phyloP scores from a whole-genome alignment of 2,329 filamentous ascomycete species.

The Epichloe aotearoae region DNA sequence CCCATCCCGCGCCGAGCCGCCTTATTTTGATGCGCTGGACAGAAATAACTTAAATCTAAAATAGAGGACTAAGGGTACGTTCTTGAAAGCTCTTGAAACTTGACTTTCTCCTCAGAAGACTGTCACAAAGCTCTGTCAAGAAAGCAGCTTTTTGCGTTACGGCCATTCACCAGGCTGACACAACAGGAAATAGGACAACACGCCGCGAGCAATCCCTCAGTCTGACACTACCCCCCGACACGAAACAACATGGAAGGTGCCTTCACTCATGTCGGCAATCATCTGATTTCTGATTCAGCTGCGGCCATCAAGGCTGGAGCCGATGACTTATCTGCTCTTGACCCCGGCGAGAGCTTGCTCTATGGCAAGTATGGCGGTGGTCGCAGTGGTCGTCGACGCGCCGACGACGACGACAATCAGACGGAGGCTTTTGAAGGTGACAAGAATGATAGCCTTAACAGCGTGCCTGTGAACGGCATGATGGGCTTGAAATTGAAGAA shows the following conservation, averaged over 20 bases:
- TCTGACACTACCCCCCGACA: constrained; percentile 7
- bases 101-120: background rate
- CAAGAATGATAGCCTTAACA: constrained; percentile 62
- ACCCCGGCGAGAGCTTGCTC: constrained; percentile 69
- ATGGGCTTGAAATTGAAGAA: constrained; percentile 47
- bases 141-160: background rate
- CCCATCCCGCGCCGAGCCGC: constrained; percentile 15
- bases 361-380: constrained; percentile 54
- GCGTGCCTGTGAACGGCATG: constrained; percentile 64
- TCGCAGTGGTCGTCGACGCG: constrained; percentile 47
- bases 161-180: background rate
- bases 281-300: constrained; percentile 71
- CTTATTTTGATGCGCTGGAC: constrained; percentile 10
- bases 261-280: constrained; percentile 79
- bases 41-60: background rate
- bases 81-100: background rate
- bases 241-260: constrained; percentile 60
- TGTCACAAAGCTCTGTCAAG: background rate
- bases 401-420: constrained; percentile 82
- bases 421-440: constrained; percentile 76
- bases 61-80: constrained; percentile 5
- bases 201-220: constrained; percentile 2
- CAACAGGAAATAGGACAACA: background rate
- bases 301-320: constrained; percentile 78
- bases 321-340: constrained; percentile 58